Conservation (phyloP, 1,139 yeast species). For the Pichia sorboxylosa region DNA sequence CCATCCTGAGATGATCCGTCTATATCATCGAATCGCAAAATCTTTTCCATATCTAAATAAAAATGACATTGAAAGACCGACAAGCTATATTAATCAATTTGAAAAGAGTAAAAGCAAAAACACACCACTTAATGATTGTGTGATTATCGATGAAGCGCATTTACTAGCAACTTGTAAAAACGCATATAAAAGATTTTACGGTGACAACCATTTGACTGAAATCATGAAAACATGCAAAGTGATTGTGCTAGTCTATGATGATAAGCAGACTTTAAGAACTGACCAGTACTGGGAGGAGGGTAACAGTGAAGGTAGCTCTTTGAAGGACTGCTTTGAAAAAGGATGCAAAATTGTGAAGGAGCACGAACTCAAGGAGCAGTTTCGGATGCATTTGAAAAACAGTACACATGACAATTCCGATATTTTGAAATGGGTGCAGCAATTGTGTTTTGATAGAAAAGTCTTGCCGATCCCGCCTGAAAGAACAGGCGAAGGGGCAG, state of each 20-base stretch:
- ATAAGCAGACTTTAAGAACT: constrained; percentile 31
- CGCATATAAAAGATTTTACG: constrained; percentile 29
- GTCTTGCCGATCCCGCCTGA: constrained; percentile 23
- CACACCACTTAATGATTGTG: constrained; percentile 20
- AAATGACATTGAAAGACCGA: constrained; percentile 30
- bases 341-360: not conserved
- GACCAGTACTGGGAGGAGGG: constrained; percentile 30
- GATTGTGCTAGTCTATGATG: constrained; percentile 29
- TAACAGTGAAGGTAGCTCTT: constrained; percentile 1
- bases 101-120: constrained; percentile 11
- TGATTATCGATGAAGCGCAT: constrained; percentile 33
- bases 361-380: constrained; percentile 24
- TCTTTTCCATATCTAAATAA: constrained; percentile 25
- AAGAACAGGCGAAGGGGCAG: constrained; percentile 9
- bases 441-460: constrained; percentile 24
- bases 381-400: constrained; percentile 25
- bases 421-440: constrained; percentile 27
- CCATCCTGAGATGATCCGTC: constrained; percentile 33
- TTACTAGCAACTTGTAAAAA: constrained; percentile 30
- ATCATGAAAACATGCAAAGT: constrained; percentile 26
- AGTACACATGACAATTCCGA: constrained; percentile 17
- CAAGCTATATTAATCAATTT: constrained; percentile 27
- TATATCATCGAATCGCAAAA: constrained; percentile 28
- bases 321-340: not conserved
- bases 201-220: constrained; percentile 30